Percentiles rank a stretch among this genome's conserved stretches.
Conservation (phyloP, 2,329 filamentous ascomycete species). For the Aspergillus quadrilineatus region DNA sequence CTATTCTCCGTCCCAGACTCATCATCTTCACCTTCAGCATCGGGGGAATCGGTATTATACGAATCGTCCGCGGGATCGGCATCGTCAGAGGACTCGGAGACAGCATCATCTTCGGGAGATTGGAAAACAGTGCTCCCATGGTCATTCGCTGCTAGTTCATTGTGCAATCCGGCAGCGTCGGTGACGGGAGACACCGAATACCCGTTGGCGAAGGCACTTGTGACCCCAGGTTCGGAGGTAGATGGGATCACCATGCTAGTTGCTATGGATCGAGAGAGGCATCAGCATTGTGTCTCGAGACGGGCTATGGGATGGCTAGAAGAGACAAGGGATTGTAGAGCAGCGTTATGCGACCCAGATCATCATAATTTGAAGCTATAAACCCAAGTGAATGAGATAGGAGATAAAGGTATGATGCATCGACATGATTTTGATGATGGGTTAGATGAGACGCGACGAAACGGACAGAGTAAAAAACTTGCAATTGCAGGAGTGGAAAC, state of each 20-base stretch:
- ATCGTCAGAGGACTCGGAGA: conserved; percentile 49
- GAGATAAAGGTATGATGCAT: conserved; percentile 36
- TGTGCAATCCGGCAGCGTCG: conserved; percentile 26
- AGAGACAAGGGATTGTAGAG: conserved; percentile 25
- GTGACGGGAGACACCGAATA: conserved; percentile 28
- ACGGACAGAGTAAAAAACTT: conserved; percentile 21
- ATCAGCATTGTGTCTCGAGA: conserved; percentile 44
- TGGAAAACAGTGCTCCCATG: conserved; percentile 79
- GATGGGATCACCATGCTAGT: conserved; percentile 49
- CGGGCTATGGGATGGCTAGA: conserved; percentile 18
- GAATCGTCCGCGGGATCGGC: conserved; percentile 42
- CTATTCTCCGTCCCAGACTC: conserved; percentile 73
- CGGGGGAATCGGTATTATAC: conserved; percentile 38
- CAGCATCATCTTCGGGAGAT: conserved; percentile 57
- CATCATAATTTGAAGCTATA: conserved; percentile 25
- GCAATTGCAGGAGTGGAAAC: conserved; percentile 21
- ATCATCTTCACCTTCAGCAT: conserved; percentile 51
- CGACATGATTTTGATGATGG: conserved; percentile 39
- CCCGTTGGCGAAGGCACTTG: conserved; percentile 37
- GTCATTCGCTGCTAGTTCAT: conserved; percentile 49
- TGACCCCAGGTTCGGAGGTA: conserved; percentile 35
- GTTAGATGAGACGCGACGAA: conserved; percentile 38
- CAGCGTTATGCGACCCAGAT: conserved; percentile 37
- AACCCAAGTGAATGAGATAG: conserved; percentile 24
- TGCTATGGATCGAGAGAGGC: conserved; percentile 35